Base-by-base conservation (phyloP, 345 rosid genomes). In the Salix dunnii region DNA sequence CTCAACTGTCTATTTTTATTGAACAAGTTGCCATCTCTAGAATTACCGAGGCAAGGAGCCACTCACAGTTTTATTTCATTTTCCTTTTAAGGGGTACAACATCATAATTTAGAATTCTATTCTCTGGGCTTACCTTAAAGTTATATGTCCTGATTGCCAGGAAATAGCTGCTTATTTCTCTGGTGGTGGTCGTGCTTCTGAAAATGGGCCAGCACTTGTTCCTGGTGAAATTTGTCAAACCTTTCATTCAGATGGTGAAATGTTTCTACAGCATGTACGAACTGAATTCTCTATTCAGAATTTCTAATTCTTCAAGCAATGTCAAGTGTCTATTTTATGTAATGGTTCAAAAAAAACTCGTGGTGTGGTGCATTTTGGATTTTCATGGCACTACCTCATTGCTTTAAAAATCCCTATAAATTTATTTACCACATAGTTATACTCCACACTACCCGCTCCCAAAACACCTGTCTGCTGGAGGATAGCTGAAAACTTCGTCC, bases 221-320 rank as follows among this genome's bases (percentile, higher is more conserved):
- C 98, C 98, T 30, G 97, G 94, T 79, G 98, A 92, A 86, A 87
- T 96, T 74, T 89, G 93, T 84, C 90, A 88, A 80, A 77, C 87
- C 68, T 96, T 89, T 83, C 92, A 90, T 40, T 85, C 94, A 76
- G 88, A 90, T 83, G 91, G 92, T 75, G 98, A 96, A 84, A 90
- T 89, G 78, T 86, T 94, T 86, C 87, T 96, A 65, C 94, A 91
- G 77, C 93, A 92, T 80, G 99, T 96, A 93, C 43, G 88, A 74
- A 28, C 71, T 73, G 33, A 49, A 61, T 49, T 12, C n/a, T 77
- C 51, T 70, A 5, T 43, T 8, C 40, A 76, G 49, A n/a, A 25
- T 23, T 53, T 25, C 31, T 55, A 43, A 66, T 60, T 65, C 51
- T 40, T 61, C 21, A 27, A 49, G 25, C 21, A 36, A 16, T 36